Conservation (phyloP, 345 rosid species). For the Carallia pectinifolia region DNA sequence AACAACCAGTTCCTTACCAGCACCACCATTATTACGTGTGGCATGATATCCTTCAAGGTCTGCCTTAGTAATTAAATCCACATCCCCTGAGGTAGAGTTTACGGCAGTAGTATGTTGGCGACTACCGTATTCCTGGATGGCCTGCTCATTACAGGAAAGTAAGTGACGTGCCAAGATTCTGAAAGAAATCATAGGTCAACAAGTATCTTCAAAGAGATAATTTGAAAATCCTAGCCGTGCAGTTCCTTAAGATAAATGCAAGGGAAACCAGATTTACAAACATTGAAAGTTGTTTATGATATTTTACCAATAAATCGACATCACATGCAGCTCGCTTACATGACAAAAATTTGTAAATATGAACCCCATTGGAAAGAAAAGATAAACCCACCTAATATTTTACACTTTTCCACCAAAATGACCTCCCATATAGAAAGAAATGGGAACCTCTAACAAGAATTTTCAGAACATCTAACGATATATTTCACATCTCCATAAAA, state of each 20-base stretch:
- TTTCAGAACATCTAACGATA: not conserved
- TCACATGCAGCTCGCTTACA: not conserved
- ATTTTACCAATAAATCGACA: not conserved
- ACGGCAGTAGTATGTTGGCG: slow-evolving; percentile 14
- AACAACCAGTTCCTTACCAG: slow-evolving; percentile 41
- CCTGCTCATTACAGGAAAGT: slow-evolving; percentile 32
- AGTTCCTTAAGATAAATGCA: not conserved
- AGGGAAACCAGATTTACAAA: not conserved
- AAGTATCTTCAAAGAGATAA: not conserved
- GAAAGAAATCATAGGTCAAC: not conserved
- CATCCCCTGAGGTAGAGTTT: slow-evolving; percentile 41
- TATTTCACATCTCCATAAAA: not conserved
- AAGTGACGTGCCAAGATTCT: not conserved
- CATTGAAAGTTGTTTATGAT: not conserved
- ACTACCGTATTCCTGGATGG: slow-evolving; percentile 49
- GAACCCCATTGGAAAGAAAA: not conserved
- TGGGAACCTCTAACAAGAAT: slow-evolving; percentile 2
- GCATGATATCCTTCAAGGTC: slow-evolving; percentile 61
- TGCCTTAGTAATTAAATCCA: slow-evolving; percentile 51
- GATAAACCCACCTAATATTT: not conserved
- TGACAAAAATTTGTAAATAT: not conserved
- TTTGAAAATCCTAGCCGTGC: not conserved
- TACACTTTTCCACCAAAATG: not conserved
- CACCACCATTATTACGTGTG: slow-evolving; percentile 23
- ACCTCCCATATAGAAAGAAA: not conserved